phyloP scores from a whole-genome alignment of 495 filamentous ascomycete genomes.

The Mycothermus thermophilus region DNA sequence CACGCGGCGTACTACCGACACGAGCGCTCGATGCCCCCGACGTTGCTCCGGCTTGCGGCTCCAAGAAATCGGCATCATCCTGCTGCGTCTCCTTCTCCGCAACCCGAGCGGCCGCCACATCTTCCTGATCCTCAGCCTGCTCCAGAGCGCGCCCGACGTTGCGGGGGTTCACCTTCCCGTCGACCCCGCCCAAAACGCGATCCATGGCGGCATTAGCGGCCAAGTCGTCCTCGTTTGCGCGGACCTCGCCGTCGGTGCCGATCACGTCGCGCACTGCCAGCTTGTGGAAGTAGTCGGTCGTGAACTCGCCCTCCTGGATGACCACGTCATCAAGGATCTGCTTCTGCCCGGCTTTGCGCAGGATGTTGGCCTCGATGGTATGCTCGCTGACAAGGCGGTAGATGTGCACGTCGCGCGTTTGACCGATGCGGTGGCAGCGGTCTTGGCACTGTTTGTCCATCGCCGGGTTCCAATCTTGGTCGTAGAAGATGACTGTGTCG shows the following conservation, averaged over 20 bases:
- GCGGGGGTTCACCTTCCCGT: conserved; percentile 30
- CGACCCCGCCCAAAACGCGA: conserved; percentile 54
- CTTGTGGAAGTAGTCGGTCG: conserved; percentile 91
- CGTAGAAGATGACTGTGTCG: conserved; percentile 98
- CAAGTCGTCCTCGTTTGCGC: conserved; percentile 44
- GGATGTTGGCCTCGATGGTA: conserved; percentile 97
- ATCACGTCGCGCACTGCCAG: conserved; percentile 57
- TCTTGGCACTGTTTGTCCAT: conserved; percentile 99
- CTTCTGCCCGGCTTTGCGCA: conserved; percentile 93
- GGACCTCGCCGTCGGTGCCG: conserved; percentile 42
- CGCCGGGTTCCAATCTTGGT: conserved; percentile 98
- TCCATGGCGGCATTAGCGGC: conserved; percentile 75
- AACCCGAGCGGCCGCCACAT: conserved; percentile 71
- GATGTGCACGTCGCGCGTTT: conserved; percentile 96
- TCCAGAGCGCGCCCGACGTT: conserved; percentile 54
- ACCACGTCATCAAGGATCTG: conserved; percentile 95
- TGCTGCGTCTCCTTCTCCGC: conserved; percentile 82
- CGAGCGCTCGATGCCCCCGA: conserved; percentile 30
- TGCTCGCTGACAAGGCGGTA: conserved; percentile 95
- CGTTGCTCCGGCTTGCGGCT: conserved; percentile 48
- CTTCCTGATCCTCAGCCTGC: conserved; percentile 83
- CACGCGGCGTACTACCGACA: conserved; percentile 34
- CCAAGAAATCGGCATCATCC: conserved; percentile 86
- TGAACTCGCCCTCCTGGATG: conserved; percentile 97
- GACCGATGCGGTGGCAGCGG: conserved; percentile 92